A percentile compares a stretch with the other conserved stretches of the same genome.
Evolutionary conservation across 495 filamentous ascomycete genomes (phyloP).

Genomic region (Elaphomyces granulatus): DNA sequence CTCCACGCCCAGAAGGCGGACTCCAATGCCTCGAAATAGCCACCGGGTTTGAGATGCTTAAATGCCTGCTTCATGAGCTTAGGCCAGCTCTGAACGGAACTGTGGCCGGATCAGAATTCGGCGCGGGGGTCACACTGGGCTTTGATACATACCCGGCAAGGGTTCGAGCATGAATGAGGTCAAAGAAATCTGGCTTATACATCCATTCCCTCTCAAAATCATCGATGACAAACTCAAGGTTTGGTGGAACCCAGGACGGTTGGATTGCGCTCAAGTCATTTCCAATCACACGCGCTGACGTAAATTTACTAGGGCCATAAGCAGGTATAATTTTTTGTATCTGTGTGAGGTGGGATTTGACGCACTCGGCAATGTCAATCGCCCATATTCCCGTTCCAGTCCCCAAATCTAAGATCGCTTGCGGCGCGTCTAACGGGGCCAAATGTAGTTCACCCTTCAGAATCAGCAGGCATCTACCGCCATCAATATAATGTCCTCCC

Average conservation of each 20-base stretch:
- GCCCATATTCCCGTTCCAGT: constrained; percentile 57
- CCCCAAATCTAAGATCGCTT: constrained; percentile 46
- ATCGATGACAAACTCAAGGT: constrained; percentile 48
- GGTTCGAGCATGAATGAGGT: constrained; percentile 20
- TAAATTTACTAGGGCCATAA: constrained; percentile 19
- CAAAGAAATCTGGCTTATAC: constrained; percentile 11
- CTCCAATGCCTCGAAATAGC: constrained; percentile 10
- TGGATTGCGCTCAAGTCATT: constrained; percentile 50
- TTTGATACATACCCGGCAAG: constrained; percentile 16
- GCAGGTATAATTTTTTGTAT: background rate
- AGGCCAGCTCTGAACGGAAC: constrained; percentile 19
- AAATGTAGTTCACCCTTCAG: constrained; percentile 36
- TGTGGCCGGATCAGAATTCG: too few relatives aligned
- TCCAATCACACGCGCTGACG: constrained; percentile 36
- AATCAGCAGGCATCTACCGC: constrained; percentile 19
- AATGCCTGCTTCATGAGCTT: constrained; percentile 11
- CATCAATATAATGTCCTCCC: background rate
- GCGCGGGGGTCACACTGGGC: too few relatives aligned
- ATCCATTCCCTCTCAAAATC: constrained; percentile 47
- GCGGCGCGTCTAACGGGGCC: constrained; percentile 37
- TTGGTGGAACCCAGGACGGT: constrained; percentile 41
- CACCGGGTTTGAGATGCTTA: constrained; percentile 14
- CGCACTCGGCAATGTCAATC: constrained; percentile 37
- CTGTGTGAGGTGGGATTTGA: background rate
- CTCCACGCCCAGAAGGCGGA: constrained; percentile 19